A percentile compares a stretch with the other conserved stretches of the same genome.
phyloP scores from a whole-genome alignment of 2,329 filamentous ascomycete genomes.

The Biscogniauxia marginata region DNA sequence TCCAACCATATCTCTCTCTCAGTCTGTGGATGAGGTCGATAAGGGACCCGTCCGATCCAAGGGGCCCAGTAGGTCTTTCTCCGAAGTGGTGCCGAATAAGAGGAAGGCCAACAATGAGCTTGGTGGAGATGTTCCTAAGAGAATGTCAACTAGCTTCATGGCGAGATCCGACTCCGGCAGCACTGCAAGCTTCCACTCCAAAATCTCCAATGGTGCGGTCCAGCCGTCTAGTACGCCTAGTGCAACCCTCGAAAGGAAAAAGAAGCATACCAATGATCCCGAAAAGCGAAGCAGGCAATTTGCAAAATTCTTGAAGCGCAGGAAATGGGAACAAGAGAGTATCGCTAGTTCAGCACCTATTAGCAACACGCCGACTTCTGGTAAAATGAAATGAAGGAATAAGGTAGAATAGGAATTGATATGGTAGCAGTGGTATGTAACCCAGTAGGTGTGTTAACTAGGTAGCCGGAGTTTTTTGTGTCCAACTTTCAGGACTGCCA shows the following conservation, averaged over 20 bases:
- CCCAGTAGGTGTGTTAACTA: background rate
- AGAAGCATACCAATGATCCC: slow-evolving; percentile 9
- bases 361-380: slow-evolving; percentile 20
- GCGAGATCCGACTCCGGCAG: slow-evolving; percentile 3
- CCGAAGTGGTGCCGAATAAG: slow-evolving; percentile 15
- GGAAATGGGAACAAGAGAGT: slow-evolving; percentile 7
- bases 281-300: slow-evolving; percentile 8
- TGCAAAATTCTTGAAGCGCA: slow-evolving; percentile 7
- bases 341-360: slow-evolving; percentile 16
- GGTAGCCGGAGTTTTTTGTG: background rate
- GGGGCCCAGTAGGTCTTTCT: slow-evolving; percentile 14
- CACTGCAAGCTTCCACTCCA: slow-evolving; percentile 4
- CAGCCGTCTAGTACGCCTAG: slow-evolving; percentile 8
- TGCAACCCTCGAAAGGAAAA: slow-evolving; percentile 5
- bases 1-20: slow-evolving; percentile 5
- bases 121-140: slow-evolving; percentile 4
- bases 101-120: slow-evolving; percentile 19
- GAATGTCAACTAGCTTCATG: slow-evolving; percentile 10
- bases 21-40: slow-evolving; percentile 16
- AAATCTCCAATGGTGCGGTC: background rate
- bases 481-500: background rate
- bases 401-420: background rate
- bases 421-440: background rate
- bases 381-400: slow-evolving; percentile 8
- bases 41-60: slow-evolving; percentile 4